Evolutionary conservation across 2,329 filamentous ascomycete genomes (phyloP).

Genomic region (Epichloe gansuensis): DNA sequence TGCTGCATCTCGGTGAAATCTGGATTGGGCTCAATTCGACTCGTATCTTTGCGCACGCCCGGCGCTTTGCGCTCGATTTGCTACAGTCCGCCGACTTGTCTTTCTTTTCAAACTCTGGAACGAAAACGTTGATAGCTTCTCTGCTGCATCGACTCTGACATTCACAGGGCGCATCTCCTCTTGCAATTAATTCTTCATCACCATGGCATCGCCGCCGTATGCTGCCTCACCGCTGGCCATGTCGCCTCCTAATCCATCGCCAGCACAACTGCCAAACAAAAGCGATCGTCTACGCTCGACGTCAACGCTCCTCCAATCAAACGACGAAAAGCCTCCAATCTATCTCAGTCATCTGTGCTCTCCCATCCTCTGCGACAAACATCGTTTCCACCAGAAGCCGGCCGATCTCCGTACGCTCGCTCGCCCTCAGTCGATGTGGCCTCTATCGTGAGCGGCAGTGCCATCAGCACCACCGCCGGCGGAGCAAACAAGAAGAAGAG

Average conservation of each 20-base stretch:
- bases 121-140: not conserved
- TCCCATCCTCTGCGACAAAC: constrained; percentile 67
- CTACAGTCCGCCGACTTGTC: no score
- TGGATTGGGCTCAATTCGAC: not conserved
- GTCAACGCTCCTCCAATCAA: constrained; percentile 42
- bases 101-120: not conserved
- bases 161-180: not conserved
- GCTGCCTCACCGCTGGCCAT: constrained; percentile 37
- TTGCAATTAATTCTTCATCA: not conserved
- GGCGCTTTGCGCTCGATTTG: no score
- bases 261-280: constrained; percentile 43
- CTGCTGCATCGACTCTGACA: not conserved
- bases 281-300: constrained; percentile 44
- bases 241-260: constrained; percentile 43
- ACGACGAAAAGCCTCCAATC: constrained; percentile 58
- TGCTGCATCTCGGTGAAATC: not conserved
- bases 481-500: constrained; percentile 45
- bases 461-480: constrained; percentile 32
- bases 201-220: constrained; percentile 46
- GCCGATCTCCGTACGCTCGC: constrained; percentile 42
- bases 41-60: not conserved
- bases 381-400: constrained; percentile 57
- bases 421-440: constrained; percentile 54
- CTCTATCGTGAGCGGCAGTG: constrained; percentile 50
- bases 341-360: constrained; percentile 42